A percentile compares a stretch with the other conserved stretches of the same genome.
Evolutionary conservation across 2,329 filamentous ascomycete species (phyloP).

Genomic region (Alternaria longipes): DNA sequence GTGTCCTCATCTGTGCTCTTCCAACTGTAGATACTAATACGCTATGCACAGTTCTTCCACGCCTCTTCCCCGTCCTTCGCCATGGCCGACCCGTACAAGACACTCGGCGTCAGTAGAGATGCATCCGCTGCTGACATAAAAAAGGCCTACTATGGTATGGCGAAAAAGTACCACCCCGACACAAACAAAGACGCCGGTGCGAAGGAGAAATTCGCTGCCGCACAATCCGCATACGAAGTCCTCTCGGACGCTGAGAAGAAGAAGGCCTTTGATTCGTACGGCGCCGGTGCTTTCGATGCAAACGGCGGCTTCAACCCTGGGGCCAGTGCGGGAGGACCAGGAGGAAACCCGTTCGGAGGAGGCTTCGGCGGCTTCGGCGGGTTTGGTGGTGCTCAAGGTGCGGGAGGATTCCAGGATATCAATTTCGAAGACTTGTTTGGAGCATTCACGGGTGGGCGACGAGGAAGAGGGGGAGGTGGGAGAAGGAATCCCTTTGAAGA

Average conservation of each 20-base stretch:
- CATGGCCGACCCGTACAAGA: slow-evolving; percentile 81
- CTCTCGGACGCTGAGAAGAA: slow-evolving; percentile 93
- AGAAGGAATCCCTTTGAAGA: slow-evolving; percentile 78
- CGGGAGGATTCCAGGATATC: slow-evolving; percentile 78
- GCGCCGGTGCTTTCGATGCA: slow-evolving; percentile 76
- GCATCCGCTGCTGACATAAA: slow-evolving; percentile 92
- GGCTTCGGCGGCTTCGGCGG: slow-evolving; percentile 58
- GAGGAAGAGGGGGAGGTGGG: slow-evolving; percentile 56
- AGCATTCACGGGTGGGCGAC: slow-evolving; percentile 75
- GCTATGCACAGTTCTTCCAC: slow-evolving; percentile 45
- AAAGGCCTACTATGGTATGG: slow-evolving; percentile 96
- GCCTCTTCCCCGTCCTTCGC: slow-evolving; percentile 66
- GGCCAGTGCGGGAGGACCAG: slow-evolving; percentile 67
- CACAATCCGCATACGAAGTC: slow-evolving; percentile 92
- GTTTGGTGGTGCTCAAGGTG: slow-evolving; percentile 55
- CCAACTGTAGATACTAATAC: slow-evolving; percentile 24
- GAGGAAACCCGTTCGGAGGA: slow-evolving; percentile 69
- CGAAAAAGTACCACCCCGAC: slow-evolving; percentile 97
- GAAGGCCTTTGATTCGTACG: slow-evolving; percentile 90
- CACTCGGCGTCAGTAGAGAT: slow-evolving; percentile 82
- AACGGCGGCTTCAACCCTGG: slow-evolving; percentile 81
- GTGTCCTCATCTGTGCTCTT: slow-evolving; percentile 4
- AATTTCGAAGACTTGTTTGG: slow-evolving; percentile 97
- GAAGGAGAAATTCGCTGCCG: slow-evolving; percentile 93
- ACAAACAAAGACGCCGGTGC: slow-evolving; percentile 95